These are phyloP conservation scores for Truncatella angustata DNA, from an alignment of 2,329 filamentous ascomycete genomes.

Conservation along the genomic window DNA sequence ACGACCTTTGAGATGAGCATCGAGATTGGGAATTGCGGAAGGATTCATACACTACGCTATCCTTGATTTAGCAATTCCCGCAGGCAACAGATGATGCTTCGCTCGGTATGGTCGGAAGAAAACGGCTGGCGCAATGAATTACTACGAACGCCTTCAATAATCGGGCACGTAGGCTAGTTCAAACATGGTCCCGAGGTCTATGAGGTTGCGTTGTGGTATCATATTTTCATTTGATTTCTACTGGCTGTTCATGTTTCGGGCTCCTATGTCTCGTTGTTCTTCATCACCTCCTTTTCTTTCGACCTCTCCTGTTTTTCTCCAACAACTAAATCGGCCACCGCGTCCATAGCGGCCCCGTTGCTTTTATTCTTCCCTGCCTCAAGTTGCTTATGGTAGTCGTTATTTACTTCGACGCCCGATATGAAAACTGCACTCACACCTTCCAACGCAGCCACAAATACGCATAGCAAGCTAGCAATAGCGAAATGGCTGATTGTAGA, in stretches of 20 bases:
- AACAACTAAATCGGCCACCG: slow-evolving; percentile 11
- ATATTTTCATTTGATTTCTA: background rate
- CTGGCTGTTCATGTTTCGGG: background rate
- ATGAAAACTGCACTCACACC: slow-evolving; percentile 82
- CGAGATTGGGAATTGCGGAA: too few species aligned
- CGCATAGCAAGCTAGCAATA: slow-evolving; percentile 84
- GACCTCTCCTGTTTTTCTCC: slow-evolving; percentile 7
- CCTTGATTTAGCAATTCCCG: too few species aligned
- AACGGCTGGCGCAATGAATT: too few species aligned
- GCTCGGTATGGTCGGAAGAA: too few species aligned
- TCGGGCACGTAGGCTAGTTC: background rate
- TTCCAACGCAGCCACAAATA: slow-evolving; percentile 88
- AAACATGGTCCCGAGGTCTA: too few species aligned
- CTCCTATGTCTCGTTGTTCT: background rate
- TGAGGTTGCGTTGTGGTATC: background rate
- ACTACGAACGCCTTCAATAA: too few species aligned
- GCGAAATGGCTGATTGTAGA: slow-evolving; percentile 94
- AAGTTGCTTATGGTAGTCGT: background rate
- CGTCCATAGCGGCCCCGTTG: slow-evolving; percentile 12
- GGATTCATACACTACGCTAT: too few species aligned
- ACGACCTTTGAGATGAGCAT: too few species aligned
- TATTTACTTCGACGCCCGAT: slow-evolving; percentile 69
- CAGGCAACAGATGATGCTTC: too few species aligned
- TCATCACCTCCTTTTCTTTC: background rate
- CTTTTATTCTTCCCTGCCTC: background rate